Percentiles rank a stretch among this genome's conserved stretches.
Evolutionary conservation across 805 yeast species (phyloP).

Genomic region (Kodamaea kakaduensis): DNA sequence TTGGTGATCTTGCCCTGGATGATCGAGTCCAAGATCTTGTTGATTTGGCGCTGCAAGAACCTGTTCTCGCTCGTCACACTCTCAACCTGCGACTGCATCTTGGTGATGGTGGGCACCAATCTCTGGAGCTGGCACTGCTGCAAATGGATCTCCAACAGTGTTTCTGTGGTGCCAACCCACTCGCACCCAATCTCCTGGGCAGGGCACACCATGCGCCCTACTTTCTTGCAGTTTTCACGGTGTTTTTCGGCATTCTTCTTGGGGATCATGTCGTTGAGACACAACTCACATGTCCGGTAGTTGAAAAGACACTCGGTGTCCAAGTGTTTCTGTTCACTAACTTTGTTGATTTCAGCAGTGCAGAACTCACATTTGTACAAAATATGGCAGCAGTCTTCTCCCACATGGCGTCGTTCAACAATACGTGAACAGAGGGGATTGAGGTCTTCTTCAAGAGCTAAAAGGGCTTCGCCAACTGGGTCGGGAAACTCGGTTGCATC

Average conservation of each 20-base stretch:
- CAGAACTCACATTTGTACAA: conserved; percentile 37
- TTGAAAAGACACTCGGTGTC: conserved; percentile 37
- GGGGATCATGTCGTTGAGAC: conserved; percentile 41
- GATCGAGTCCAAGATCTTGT: conserved; percentile 43
- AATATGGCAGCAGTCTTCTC: conserved; percentile 37
- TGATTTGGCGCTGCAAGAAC: conserved; percentile 40
- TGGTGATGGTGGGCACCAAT: conserved; percentile 25
- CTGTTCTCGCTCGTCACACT: conserved; percentile 33
- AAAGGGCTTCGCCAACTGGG: background rate
- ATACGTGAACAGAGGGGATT: conserved; percentile 14
- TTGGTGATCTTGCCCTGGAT: conserved; percentile 49
- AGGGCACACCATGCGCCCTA: conserved; percentile 43
- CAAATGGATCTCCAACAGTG: conserved; percentile 34
- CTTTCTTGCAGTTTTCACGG: conserved; percentile 37
- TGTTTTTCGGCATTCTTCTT: conserved; percentile 36
- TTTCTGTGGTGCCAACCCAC: conserved; percentile 39
- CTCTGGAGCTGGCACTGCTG: conserved; percentile 30
- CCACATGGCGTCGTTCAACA: conserved; percentile 21
- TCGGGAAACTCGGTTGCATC: conserved; percentile 7
- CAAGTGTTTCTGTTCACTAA: conserved; percentile 33
- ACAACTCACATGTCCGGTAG: conserved; percentile 38
- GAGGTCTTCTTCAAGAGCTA: conserved; percentile 2
- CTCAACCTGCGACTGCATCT: conserved; percentile 23
- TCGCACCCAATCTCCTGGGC: conserved; percentile 47
- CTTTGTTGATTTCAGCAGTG: conserved; percentile 20